phyloP scores from a whole-genome alignment of 2,329 filamentous ascomycete species.

The Hymenoscyphus fraxineus region DNA sequence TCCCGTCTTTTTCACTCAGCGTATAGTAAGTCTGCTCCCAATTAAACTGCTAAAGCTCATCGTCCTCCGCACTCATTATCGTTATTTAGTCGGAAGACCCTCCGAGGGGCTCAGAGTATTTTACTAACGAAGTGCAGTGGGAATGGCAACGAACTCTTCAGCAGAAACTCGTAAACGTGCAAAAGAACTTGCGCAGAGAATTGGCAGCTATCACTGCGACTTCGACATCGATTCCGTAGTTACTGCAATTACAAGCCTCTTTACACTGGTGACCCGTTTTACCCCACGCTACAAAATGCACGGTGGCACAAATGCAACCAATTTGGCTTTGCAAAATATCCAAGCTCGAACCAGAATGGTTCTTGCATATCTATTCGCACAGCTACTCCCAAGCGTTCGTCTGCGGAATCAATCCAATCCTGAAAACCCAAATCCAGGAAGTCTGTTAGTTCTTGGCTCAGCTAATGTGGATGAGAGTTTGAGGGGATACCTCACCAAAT shows the following conservation, averaged over 20 bases:
- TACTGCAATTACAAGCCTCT: constrained; percentile 55
- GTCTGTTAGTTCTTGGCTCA: constrained; percentile 62
- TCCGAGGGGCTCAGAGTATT: not conserved
- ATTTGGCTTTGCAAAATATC: constrained; percentile 61
- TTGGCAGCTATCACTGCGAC: constrained; percentile 70
- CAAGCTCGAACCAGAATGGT: constrained; percentile 64
- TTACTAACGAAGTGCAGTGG: constrained; percentile 42
- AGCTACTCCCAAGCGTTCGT: constrained; percentile 58
- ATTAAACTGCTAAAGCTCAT: not conserved
- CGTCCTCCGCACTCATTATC: not conserved
- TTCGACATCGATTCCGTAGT: constrained; percentile 66
- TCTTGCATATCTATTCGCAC: constrained; percentile 56
- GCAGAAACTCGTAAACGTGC: constrained; percentile 41
- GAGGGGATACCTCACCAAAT: constrained; percentile 64
- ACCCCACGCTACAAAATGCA: constrained; percentile 57
- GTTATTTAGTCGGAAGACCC: not conserved
- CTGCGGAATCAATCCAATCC: constrained; percentile 36
- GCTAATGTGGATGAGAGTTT: constrained; percentile 61
- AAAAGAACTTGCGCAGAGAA: constrained; percentile 47
- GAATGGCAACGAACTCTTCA: constrained; percentile 63
- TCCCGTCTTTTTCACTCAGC: constrained; percentile 57
- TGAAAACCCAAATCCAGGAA: constrained; percentile 40
- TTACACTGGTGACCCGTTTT: constrained; percentile 57
- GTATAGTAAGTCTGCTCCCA: constrained; percentile 43
- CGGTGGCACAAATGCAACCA: constrained; percentile 46